Evolutionary conservation across 2,329 filamentous ascomycete species (phyloP).

Genomic region (Xylaria sp.): DNA sequence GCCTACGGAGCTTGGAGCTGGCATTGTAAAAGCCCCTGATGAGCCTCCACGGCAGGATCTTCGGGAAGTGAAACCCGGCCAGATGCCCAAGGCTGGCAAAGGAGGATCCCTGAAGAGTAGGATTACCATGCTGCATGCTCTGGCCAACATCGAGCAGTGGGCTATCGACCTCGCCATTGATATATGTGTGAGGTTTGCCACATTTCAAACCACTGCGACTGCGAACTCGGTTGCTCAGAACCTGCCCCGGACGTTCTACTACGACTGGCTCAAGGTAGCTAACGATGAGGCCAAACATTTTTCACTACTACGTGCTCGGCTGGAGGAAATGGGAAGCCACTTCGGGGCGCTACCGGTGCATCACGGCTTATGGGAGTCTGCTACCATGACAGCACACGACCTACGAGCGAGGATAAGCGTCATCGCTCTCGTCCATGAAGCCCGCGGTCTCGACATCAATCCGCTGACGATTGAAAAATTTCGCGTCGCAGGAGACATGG

Average conservation of each 20-base stretch:
- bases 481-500: conserved; percentile 53
- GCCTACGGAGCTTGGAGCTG: conserved; percentile 56
- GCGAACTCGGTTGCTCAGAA: conserved; percentile 43
- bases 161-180: conserved; percentile 61
- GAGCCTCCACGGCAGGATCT: conserved; percentile 56
- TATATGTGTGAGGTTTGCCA: conserved; percentile 59
- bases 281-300: conserved; percentile 62
- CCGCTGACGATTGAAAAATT: conserved; percentile 61
- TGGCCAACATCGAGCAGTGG: conserved; percentile 62
- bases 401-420: conserved; percentile 59
- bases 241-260: conserved; percentile 58
- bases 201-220: conserved; percentile 52
- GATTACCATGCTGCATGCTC: conserved; percentile 58
- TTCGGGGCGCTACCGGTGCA: conserved; percentile 60
- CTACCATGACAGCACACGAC: conserved; percentile 56
- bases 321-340: conserved; percentile 58
- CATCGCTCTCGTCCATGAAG: conserved; percentile 60
- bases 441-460: conserved; percentile 59
- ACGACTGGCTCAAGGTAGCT: conserved; percentile 61
- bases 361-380: conserved; percentile 59
- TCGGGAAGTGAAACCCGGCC: conserved; percentile 52
- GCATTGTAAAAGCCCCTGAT: conserved; percentile 52
- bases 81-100: conserved; percentile 55
- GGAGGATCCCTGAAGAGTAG: conserved; percentile 58
- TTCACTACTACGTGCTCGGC: conserved; percentile 56